Evolutionary conservation across 805 yeast species (phyloP).

Genomic region (Saccharomycopsis schoenii): DNA sequence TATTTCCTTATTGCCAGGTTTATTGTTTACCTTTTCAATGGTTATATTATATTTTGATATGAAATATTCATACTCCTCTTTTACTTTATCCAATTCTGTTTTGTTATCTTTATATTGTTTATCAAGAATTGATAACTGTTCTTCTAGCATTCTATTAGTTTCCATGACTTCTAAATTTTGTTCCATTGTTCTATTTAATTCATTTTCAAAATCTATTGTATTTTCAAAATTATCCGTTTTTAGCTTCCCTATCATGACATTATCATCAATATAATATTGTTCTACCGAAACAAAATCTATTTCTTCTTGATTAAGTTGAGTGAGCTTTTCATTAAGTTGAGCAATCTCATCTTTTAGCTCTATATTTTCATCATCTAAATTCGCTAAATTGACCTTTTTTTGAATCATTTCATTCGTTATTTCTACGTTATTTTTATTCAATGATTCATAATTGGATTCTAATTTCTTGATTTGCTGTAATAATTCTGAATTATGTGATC

Average conservation of each 20-base stretch:
- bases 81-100: constrained; percentile 10
- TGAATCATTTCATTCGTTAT: constrained; percentile 82
- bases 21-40: neutral
- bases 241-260: constrained; percentile 26
- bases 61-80: constrained; percentile 14
- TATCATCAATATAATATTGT: constrained; percentile 1
- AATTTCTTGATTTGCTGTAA: constrained; percentile 63
- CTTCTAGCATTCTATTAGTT: constrained; percentile 47
- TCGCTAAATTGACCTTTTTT: constrained; percentile 66
- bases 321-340: constrained; percentile 35
- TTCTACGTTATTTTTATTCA: constrained; percentile 76
- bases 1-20: too few species aligned
- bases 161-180: constrained; percentile 60
- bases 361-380: constrained; percentile 62
- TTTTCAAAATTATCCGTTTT: constrained; percentile 32
- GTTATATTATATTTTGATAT: neutral
- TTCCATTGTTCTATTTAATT: constrained; percentile 49
- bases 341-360: constrained; percentile 42
- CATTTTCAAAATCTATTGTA: constrained; percentile 32
- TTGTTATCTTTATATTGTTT: constrained; percentile 13
- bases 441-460: constrained; percentile 55
- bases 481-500: constrained; percentile 59
- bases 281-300: constrained; percentile 17
- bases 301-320: constrained; percentile 28
- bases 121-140: constrained; percentile 20